Conservation (phyloP, 306 rosid genomes). For the Ammopiptanthus mongolicus region DNA sequence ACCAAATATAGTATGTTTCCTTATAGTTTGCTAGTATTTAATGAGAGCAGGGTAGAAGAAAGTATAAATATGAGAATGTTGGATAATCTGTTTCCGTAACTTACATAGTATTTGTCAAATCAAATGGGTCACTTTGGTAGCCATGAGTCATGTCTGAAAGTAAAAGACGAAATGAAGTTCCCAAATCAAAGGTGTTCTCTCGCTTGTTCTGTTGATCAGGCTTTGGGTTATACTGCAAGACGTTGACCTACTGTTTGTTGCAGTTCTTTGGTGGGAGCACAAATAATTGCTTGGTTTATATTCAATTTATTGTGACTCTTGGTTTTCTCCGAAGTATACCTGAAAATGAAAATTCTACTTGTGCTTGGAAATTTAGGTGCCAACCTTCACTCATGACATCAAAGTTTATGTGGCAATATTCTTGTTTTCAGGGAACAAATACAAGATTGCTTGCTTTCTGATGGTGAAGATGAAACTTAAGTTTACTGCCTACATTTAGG, state of each 20-base stretch:
- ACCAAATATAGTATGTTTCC: no score
- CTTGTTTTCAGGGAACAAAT: conserved; percentile 72
- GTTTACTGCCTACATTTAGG: neutral
- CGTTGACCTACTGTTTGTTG: neutral
- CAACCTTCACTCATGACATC: neutral
- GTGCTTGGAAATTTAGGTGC: neutral
- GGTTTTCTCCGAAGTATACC: neutral
- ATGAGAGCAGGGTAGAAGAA: no score
- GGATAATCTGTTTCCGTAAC: no score
- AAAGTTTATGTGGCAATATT: neutral
- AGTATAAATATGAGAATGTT: no score
- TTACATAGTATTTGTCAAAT: no score
- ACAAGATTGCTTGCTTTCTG: conserved; percentile 78
- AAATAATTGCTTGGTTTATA: neutral
- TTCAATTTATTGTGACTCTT: neutral
- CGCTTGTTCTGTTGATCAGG: neutral
- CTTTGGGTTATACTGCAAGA: neutral
- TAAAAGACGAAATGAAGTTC: no score
- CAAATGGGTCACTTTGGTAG: no score
- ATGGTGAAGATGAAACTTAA: conserved; percentile 61
- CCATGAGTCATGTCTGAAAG: no score
- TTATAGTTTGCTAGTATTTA: no score
- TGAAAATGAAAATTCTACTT: neutral
- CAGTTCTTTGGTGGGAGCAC: neutral
- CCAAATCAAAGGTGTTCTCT: no score